Evolutionary conservation across 176 grass and related monocot species (phyloP).

Genomic region (Rhynchospora pubera): DNA sequence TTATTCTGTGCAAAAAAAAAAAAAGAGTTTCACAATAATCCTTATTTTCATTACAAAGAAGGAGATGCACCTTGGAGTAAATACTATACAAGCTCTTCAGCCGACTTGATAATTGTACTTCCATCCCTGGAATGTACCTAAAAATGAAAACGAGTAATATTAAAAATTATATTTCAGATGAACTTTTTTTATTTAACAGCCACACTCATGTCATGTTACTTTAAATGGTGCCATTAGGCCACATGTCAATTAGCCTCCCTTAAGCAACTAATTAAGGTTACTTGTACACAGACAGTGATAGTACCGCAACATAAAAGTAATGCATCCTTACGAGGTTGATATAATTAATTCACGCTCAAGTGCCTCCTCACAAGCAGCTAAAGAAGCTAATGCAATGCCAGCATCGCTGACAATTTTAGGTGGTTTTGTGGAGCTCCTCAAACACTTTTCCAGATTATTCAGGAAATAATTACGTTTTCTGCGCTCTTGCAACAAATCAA

Average conservation of each 20-base stretch:
- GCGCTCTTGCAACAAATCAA: constrained; percentile 91
- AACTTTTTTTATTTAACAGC: background rate
- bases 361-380: constrained; percentile 90
- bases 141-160: constrained; percentile 26
- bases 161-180: constrained; percentile 10
- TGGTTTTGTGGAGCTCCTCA: constrained; percentile 43
- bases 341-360: constrained; percentile 90
- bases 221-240: background rate
- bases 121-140: constrained; percentile 99
- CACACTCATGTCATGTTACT: background rate
- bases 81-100: constrained; percentile 96
- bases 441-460: constrained; percentile 70
- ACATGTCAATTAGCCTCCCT: background rate
- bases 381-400: constrained; percentile 72
- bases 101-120: constrained; percentile 86
- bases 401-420: constrained; percentile 64
- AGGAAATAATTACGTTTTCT: constrained; percentile 79
- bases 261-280: background rate
- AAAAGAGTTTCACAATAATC: background rate
- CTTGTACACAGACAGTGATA: background rate
- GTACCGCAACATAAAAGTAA: background rate
- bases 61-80: constrained; percentile 65
- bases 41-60: background rate
- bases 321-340: constrained; percentile 78
- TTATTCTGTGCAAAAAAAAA: background rate